Base-by-base conservation (phyloP, 345 rosid genomes). In the Eucalyptus regnans region DNA sequence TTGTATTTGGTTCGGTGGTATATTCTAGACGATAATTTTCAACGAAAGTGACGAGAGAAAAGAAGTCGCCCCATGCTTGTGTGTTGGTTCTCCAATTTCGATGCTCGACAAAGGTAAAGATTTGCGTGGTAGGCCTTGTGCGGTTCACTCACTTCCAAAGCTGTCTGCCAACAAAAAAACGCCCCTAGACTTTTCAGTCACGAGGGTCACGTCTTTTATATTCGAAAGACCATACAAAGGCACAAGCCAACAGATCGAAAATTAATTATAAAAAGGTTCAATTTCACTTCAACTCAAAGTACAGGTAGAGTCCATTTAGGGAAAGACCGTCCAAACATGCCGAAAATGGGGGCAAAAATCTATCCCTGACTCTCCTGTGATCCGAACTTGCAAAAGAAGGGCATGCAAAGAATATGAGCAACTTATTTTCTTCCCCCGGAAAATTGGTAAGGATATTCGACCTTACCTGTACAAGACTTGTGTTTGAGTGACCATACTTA, bases 111-210 rank as follows among this genome's bases (percentile, higher is more conserved):
- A 20, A 20, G 84, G 84, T 76, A 76, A 76, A 76, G 84, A 76
- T 76, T 76, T 76, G 44, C 84, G 84, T 76, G 84, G 84, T 76
- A 37, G 84, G 84, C 84, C 84, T 76, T 76, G 84, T 22, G 84
- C 12, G 20, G 84, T 76, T 76, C 29, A 20, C 46, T 43, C 84
- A 41, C 29, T 37, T 76, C 84, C 84, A 41, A 41, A 76, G 84
- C 84, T 76, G 84, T 76, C 84, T 76, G 84, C 84, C 84, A 76
- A 41, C 84, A 2, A 20, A 41, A 76, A 37, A 76, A 76, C 48
- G 48, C 48, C 48, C 76, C 48, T 20, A 41, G 84, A 20, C 84
- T 76, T 20, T 41, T 76, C 84, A 20, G 84, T 76, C 84, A 22
- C 44, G 25, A 20, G 10, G 84, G 84, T 41, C 48, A 20, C 84